Conservation (phyloP, 192 early-diverging fungal genomes). For the Umbelopsis isabellina region DNA sequence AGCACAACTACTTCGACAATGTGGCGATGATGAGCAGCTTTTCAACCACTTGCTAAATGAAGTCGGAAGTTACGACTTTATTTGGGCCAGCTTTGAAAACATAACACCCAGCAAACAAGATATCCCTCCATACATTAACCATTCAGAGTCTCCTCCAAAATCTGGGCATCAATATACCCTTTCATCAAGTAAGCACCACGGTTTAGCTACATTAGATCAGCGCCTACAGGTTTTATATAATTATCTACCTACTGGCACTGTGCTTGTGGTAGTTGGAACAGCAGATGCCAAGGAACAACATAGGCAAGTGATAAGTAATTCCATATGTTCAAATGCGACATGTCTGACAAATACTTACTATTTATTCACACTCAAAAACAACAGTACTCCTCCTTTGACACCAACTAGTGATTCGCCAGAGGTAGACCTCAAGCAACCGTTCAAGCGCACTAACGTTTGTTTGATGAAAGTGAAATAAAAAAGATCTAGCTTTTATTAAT, state of each 20-base stretch:
- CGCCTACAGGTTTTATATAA: not conserved
- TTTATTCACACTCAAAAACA: not conserved
- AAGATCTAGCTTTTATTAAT: not conserved
- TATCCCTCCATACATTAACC: not conserved
- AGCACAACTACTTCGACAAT: not conserved
- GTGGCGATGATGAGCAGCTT: constrained; percentile 2
- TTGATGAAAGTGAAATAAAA: constrained; percentile 13
- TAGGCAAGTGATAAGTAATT: not conserved
- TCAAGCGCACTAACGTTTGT: not conserved
- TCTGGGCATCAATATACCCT: not conserved
- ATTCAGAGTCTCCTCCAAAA: not conserved
- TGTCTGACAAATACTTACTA: not conserved
- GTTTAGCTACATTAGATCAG: not conserved
- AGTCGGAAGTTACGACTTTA: not conserved
- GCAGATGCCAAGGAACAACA: not conserved
- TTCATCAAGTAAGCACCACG: too few species aligned
- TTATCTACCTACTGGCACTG: not conserved
- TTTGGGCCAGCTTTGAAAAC: not conserved
- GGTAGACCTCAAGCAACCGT: not conserved
- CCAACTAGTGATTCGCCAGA: not conserved
- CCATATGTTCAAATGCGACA: not conserved
- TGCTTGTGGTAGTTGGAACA: constrained; percentile 6
- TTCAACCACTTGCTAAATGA: not conserved
- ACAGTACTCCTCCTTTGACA: not conserved
- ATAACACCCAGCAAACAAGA: too few species aligned